Evolutionary conservation across 306 rosid species (phyloP).

Genomic region (Erythrophleum fordii): DNA sequence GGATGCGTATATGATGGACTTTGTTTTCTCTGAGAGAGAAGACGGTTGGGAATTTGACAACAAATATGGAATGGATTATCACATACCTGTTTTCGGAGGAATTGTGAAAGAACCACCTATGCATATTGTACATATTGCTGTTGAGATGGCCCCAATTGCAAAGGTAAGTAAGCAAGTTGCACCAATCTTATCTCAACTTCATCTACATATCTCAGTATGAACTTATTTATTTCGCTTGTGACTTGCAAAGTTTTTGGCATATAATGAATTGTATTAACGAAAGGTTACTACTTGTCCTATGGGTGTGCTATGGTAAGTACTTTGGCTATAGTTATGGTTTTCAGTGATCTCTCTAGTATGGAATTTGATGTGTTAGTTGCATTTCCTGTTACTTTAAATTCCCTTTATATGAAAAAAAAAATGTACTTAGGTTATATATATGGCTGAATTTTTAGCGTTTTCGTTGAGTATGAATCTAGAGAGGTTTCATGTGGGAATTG

Average conservation of each 20-base stretch:
- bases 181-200: constrained; percentile 11
- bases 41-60: constrained; percentile 90
- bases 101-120: constrained; percentile 87
- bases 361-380: background rate
- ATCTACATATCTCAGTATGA: background rate
- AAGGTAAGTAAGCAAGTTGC: constrained; percentile 57
- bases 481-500: constrained; percentile 1
- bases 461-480: constrained; percentile 3
- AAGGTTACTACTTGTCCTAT: background rate
- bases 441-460: background rate
- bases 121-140: constrained; percentile 91
- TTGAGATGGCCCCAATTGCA: constrained; percentile 99
- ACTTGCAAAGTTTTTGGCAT: background rate
- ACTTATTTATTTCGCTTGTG: constrained; percentile 3
- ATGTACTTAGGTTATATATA: background rate
- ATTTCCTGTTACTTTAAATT: constrained; percentile 22
- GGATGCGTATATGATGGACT: constrained; percentile 95
- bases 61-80: constrained; percentile 87
- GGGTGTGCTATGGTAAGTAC: background rate
- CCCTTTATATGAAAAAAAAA: background rate
- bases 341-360: background rate
- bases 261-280: background rate
- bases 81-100: constrained; percentile 83
- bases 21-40: constrained; percentile 91
- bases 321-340: background rate